Evolutionary conservation across 371 early-diverging fungal species (phyloP).

Genomic region (Phascolomyces articulosus): DNA sequence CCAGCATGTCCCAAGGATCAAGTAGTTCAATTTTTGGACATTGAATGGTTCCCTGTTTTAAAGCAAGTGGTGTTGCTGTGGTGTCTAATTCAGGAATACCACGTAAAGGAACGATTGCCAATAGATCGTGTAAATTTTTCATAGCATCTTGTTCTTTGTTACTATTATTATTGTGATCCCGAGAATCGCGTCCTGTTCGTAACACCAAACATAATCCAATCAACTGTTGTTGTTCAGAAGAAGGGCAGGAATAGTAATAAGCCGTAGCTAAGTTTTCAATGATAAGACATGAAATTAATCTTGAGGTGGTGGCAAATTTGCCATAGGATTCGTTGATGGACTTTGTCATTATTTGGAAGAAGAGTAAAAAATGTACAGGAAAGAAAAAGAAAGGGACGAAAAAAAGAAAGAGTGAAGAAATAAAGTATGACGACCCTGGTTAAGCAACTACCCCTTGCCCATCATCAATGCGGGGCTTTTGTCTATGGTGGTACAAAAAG

Average conservation of each 20-base stretch:
- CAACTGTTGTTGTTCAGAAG: background rate
- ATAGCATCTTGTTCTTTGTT: background rate
- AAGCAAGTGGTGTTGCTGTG: conserved; percentile 7
- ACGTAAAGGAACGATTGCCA: conserved; percentile 44
- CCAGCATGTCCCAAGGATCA: conserved; percentile 45
- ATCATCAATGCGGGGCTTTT: conserved; percentile 1
- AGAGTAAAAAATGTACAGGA: background rate
- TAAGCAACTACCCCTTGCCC: too few species aligned
- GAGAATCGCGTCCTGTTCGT: background rate
- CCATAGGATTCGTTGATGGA: conserved; percentile 30
- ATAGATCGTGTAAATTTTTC: conserved; percentile 12
- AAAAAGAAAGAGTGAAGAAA: too few species aligned
- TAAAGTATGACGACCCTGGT: too few species aligned
- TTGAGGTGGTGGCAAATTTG: conserved; percentile 61
- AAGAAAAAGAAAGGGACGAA: background rate
- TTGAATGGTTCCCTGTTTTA: conserved; percentile 19
- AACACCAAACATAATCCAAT: conserved; percentile 5
- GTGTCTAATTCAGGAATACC: conserved; percentile 35
- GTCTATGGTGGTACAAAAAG: background rate
- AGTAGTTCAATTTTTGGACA: conserved; percentile 39
- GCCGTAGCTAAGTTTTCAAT: conserved; percentile 60
- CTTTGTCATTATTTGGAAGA: background rate
- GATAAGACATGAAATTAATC: conserved; percentile 61
- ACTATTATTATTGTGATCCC: too few species aligned
- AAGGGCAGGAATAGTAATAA: conserved; percentile 30